phyloP scores from a whole-genome alignment of 768 basidiomycete species.

The Daedaleopsis sinensis region DNA sequence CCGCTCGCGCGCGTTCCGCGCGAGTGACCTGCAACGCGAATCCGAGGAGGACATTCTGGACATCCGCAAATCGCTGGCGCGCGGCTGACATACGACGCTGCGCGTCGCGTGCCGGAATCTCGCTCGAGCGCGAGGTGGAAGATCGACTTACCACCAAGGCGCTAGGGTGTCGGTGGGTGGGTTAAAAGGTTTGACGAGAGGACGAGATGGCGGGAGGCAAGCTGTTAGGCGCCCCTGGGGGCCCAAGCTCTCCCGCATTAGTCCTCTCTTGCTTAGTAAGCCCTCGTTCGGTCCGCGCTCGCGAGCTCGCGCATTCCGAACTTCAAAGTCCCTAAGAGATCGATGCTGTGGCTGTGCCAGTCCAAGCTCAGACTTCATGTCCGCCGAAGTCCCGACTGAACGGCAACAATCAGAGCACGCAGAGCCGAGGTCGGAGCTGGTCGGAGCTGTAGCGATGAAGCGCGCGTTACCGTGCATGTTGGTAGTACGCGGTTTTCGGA shows the following conservation, averaged over 20 bases:
- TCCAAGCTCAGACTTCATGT: too few relatives aligned
- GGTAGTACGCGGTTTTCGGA: too few relatives aligned
- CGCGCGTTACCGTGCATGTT: too few relatives aligned
- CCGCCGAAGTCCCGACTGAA: too few relatives aligned
- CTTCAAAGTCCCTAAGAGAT: background rate
- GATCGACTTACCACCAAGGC: background rate
- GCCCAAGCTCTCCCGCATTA: background rate
- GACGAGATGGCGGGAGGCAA: background rate
- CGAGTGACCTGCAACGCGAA: too few relatives aligned
- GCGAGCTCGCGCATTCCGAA: background rate
- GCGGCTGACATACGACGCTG: background rate
- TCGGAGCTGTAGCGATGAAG: too few relatives aligned
- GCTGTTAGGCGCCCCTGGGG: background rate
- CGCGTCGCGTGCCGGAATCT: background rate
- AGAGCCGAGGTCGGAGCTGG: too few relatives aligned
- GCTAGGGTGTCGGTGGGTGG: too few relatives aligned
- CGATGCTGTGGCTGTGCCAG: too few relatives aligned
- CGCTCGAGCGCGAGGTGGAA: conserved; percentile 5
- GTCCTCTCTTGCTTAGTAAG: background rate
- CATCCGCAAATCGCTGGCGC: background rate
- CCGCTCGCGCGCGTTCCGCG: too few relatives aligned
- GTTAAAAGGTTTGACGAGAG: background rate
- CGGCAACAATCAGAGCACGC: too few relatives aligned
- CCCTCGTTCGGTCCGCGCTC: background rate
- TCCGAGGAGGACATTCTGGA: too few relatives aligned